These are phyloP conservation scores for Diophrys appendiculata DNA, from an alignment of 73 alveolate species.

Conservation along the genomic window DNA sequence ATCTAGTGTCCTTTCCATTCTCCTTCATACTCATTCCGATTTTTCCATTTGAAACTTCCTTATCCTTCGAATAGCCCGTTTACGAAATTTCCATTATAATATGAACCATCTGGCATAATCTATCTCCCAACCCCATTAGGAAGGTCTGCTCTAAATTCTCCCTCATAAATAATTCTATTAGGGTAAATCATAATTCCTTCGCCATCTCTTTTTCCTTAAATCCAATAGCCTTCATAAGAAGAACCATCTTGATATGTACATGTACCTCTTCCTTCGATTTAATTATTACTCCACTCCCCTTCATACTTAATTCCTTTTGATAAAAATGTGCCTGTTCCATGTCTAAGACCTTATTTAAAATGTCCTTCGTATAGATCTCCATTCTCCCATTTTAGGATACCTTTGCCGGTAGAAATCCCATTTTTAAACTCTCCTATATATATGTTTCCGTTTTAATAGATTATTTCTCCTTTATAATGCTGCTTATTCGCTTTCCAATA, in stretches of 20 bases:
- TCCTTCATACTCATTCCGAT: slow-evolving; percentile 39
- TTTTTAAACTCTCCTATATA: slow-evolving; percentile 78
- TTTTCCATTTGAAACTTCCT: slow-evolving; percentile 66
- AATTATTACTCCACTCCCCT: slow-evolving; percentile 29
- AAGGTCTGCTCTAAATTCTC: slow-evolving; percentile 32
- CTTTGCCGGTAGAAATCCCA: slow-evolving; percentile 58
- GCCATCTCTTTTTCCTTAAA: slow-evolving; percentile 13
- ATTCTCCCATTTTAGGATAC: slow-evolving; percentile 50
- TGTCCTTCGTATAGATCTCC: slow-evolving; percentile 61
- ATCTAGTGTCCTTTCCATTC: background rate
- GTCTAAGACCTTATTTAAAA: slow-evolving; percentile 44
- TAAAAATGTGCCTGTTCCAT: slow-evolving; percentile 55
- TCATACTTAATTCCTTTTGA: slow-evolving; percentile 24
- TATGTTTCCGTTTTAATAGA: slow-evolving; percentile 70
- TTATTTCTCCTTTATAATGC: slow-evolving; percentile 83
- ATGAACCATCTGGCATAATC: slow-evolving; percentile 50
- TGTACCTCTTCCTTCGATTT: slow-evolving; percentile 20
- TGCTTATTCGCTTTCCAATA: slow-evolving; percentile 58
- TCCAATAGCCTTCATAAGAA: slow-evolving; percentile 47
- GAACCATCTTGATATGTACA: slow-evolving; percentile 31
- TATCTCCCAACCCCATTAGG: slow-evolving; percentile 44
- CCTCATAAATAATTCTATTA: slow-evolving; percentile 26
- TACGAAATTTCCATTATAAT: slow-evolving; percentile 66
- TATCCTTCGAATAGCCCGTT: slow-evolving; percentile 70
- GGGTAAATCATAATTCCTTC: slow-evolving; percentile 21